Evolutionary conservation across 257 asterid genomes (phyloP), one percentile per base, ranked within the genome.

Genomic region (Solanum pimpinellifolium): DNA sequence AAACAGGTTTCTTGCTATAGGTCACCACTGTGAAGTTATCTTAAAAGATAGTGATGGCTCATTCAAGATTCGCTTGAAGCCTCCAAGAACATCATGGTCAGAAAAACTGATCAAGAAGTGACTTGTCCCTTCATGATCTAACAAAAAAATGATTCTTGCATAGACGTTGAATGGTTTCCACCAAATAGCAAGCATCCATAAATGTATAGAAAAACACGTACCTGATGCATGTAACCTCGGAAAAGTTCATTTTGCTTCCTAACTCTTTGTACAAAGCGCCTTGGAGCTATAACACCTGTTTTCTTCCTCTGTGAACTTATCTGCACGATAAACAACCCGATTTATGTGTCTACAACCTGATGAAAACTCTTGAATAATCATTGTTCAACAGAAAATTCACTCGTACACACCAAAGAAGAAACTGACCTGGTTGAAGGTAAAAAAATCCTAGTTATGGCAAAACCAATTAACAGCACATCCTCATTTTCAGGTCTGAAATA

Each of bases 151-250:
- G 69, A 49, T 47, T 49, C 20, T 81, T 47, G 3, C 29, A 18
- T 81, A 49, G 68, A 81, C 33, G 69, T 49, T 4, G 7, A 10
- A 41, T n/a, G 23, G 14, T 83, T 60, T 37, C 52, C 59, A 84
- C 15, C 80, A 66, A 41, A 66, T 41, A 20, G 14, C 59, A 77
- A 62, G 41, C 65, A 25, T 46, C 20, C 44, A 85, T 33, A 18
- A 77, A 49, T 85, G 33, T 20, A 7, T n/a, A 49, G 66, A 56
- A 25, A 62, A 81, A 62, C 88, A 88, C 92, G 37, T 80, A 93
- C 98, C 98, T 96, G 98, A 88, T 95, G 98, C 98, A 94, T 94
- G 86, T 91, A 93, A 65, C 97, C 94, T 83, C 98, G 93, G 86
- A 94, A 94, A 68, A 87, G 89, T 91, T 95, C 97, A 89, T 95